Percentiles rank a stretch among this genome's conserved stretches.
Conservation (phyloP, 2,329 filamentous ascomycete genomes). For the Periconia digitata region DNA sequence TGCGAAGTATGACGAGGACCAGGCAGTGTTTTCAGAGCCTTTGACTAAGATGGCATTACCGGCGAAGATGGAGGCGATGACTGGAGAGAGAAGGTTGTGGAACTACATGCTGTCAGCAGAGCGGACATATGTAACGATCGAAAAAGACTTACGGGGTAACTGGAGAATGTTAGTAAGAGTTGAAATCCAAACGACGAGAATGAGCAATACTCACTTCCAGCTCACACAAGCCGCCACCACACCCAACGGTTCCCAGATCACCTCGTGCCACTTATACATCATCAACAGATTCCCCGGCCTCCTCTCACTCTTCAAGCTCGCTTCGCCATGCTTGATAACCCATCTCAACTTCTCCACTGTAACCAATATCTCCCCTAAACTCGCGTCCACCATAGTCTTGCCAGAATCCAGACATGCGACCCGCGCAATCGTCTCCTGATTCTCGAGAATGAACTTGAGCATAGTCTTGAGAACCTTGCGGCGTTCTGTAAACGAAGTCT, state of each 20-base stretch:
- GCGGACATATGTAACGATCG: neutral
- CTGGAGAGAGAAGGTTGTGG: conserved; percentile 89
- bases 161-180: conserved; percentile 18
- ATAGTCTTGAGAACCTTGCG: conserved; percentile 79
- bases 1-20: conserved; percentile 83
- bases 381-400: conserved; percentile 93
- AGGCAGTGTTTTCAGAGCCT: conserved; percentile 91
- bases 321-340: conserved; percentile 89
- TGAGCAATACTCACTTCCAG: conserved; percentile 74
- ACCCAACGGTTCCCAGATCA: conserved; percentile 87
- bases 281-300: conserved; percentile 90
- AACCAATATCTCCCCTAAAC: conserved; percentile 91
- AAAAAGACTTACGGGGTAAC: conserved; percentile 45
- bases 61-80: conserved; percentile 87
- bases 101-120: conserved; percentile 58
- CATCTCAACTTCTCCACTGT: conserved; percentile 92
- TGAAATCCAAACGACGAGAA: neutral
- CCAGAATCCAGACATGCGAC: conserved; percentile 90
- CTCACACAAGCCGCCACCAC: conserved; percentile 91
- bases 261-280: conserved; percentile 91
- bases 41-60: conserved; percentile 94
- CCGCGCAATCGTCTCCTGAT: conserved; percentile 83
- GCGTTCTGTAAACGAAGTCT: conserved; percentile 75
- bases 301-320: conserved; percentile 68
- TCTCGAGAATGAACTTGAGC: conserved; percentile 79